phyloP scores from a whole-genome alignment of 192 early-diverging fungal species.

The Coemansia sp. region DNA sequence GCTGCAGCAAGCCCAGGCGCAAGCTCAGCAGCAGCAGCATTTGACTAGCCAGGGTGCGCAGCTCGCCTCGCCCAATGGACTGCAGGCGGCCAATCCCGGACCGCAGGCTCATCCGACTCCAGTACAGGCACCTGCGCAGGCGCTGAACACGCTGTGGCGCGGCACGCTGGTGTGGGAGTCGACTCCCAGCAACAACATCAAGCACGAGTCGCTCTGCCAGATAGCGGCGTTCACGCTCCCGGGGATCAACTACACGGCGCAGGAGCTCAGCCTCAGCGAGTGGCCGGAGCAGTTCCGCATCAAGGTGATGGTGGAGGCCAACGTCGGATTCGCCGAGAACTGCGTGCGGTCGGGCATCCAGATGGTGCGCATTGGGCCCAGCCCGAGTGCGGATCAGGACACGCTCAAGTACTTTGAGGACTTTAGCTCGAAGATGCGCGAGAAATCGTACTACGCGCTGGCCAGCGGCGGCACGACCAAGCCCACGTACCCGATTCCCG shows the following conservation, averaged over 20 bases:
- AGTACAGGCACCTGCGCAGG: conserved; percentile 7
- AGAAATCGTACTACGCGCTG: conserved; percentile 28
- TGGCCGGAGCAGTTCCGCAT: conserved; percentile 43
- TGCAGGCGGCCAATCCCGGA: neutral
- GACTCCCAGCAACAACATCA: conserved; percentile 19
- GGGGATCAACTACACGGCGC: conserved; percentile 21
- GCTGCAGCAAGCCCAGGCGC: conserved; percentile 14
- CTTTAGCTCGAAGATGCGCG: conserved; percentile 39
- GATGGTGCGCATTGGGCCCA: conserved; percentile 23
- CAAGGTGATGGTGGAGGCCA: conserved; percentile 11
- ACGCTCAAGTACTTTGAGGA: conserved; percentile 38
- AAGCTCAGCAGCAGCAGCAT: conserved; percentile 17
- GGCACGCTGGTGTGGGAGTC: conserved; percentile 42
- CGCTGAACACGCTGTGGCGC: conserved; percentile 22
- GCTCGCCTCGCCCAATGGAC: conserved; percentile 9
- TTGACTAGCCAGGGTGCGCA: neutral
- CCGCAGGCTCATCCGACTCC: conserved; percentile 5
- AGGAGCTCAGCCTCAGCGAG: conserved; percentile 27
- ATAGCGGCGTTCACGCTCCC: conserved; percentile 18
- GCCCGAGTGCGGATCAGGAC: conserved; percentile 18
- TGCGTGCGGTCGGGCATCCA: conserved; percentile 26
- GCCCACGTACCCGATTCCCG: conserved; percentile 12
- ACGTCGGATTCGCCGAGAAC: conserved; percentile 30
- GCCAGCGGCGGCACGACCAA: conserved; percentile 7
- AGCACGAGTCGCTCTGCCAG: conserved; percentile 28